These are phyloP conservation scores for Diaporthe amygdali DNA, from an alignment of 2,329 filamentous ascomycete species.

Conservation along the genomic window DNA sequence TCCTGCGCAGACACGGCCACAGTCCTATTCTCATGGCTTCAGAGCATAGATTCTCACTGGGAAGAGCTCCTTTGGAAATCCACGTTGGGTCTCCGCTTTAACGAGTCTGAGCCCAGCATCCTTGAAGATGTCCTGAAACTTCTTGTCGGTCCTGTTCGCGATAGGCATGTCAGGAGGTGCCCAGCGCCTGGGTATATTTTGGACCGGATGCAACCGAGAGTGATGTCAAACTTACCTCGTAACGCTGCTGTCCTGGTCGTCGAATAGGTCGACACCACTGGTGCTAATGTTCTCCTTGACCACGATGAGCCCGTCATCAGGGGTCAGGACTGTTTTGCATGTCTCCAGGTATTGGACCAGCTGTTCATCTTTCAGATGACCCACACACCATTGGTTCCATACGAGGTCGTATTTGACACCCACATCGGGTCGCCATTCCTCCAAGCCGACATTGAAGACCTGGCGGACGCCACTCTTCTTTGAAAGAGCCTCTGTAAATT, in stretches of 20 bases:
- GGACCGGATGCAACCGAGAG: background rate
- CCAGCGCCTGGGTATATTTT: background rate
- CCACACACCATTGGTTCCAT: conserved; percentile 91
- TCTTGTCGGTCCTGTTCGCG: conserved; percentile 67
- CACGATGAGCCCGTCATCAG: conserved; percentile 61
- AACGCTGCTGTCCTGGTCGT: conserved; percentile 77
- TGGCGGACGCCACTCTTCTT: conserved; percentile 62
- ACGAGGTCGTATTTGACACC: conserved; percentile 74
- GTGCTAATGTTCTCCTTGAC: conserved; percentile 81
- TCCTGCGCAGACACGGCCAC: background rate
- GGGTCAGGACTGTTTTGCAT: conserved; percentile 53
- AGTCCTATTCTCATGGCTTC: conserved; percentile 46
- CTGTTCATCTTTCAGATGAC: conserved; percentile 78
- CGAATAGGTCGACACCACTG: conserved; percentile 70
- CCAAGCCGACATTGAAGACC: conserved; percentile 75
- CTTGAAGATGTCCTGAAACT: conserved; percentile 73
- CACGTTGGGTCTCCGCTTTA: conserved; percentile 73
- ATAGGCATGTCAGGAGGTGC: conserved; percentile 7
- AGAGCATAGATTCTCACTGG: conserved; percentile 83
- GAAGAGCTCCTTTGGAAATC: conserved; percentile 71
- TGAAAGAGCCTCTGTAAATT: conserved; percentile 73
- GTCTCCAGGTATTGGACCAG: conserved; percentile 69
- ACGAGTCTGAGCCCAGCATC: conserved; percentile 72
- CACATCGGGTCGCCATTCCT: conserved; percentile 65
- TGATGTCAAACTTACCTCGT: conserved; percentile 58